Evolutionary conservation across 495 filamentous ascomycete genomes (phyloP).

Genomic region (Pyronema domesticum): DNA sequence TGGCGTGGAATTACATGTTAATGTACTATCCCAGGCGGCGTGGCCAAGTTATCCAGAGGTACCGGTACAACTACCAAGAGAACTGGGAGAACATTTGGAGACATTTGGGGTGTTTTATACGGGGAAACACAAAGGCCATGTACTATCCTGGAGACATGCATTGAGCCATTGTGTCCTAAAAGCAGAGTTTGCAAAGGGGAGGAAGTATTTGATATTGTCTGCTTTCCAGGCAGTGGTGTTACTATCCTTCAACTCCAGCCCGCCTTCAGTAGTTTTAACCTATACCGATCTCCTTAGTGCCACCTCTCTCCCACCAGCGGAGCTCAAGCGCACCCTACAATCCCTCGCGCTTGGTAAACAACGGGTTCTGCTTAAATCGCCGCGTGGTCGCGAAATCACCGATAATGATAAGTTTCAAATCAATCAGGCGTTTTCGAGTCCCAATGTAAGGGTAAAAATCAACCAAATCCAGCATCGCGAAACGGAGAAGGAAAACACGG

Average conservation of each 20-base stretch:
- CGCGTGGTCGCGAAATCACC: slow-evolving; percentile 65
- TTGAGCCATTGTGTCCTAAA: slow-evolving; percentile 71
- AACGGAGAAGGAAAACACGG: slow-evolving; percentile 77
- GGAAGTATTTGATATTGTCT: slow-evolving; percentile 72
- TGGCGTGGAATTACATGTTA: slow-evolving; percentile 66
- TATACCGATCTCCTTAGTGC: slow-evolving; percentile 53
- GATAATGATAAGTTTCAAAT: slow-evolving; percentile 61
- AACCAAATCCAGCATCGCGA: slow-evolving; percentile 96
- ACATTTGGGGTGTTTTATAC: slow-evolving; percentile 70
- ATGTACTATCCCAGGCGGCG: slow-evolving; percentile 64
- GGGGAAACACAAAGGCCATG: slow-evolving; percentile 67
- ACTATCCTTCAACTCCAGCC: slow-evolving; percentile 70
- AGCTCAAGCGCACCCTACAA: slow-evolving; percentile 79
- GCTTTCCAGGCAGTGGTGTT: slow-evolving; percentile 84
- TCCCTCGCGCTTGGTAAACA: slow-evolving; percentile 69
- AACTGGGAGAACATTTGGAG: slow-evolving; percentile 46
- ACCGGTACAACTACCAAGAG: slow-evolving; percentile 52
- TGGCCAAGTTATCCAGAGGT: slow-evolving; percentile 88
- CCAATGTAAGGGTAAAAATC: slow-evolving; percentile 88
- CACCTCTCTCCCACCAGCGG: slow-evolving; percentile 49
- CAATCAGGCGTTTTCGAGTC: slow-evolving; percentile 57
- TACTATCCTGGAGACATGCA: slow-evolving; percentile 80
- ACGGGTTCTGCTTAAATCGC: slow-evolving; percentile 70
- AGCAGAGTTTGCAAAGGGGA: slow-evolving; percentile 55
- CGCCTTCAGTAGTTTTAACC: slow-evolving; percentile 35